Evolutionary conservation across 1,284 basidiomycete genomes (phyloP).

Genomic region (Serendipita sp.): DNA sequence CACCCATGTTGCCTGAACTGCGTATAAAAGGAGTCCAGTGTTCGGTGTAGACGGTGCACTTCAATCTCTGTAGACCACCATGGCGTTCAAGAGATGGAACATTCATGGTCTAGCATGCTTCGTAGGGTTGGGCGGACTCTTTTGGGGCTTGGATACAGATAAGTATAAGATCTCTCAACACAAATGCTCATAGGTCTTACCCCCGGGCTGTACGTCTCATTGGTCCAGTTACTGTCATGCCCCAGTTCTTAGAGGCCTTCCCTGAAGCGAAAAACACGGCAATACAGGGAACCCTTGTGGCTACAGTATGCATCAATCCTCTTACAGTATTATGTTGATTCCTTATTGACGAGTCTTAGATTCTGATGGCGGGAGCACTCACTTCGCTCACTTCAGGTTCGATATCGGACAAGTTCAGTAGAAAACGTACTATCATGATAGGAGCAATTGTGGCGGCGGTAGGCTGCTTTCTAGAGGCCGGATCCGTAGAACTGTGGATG

Average conservation of each 20-base stretch:
- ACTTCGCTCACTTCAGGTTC: slow-evolving; percentile 32
- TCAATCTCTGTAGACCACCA: too few relatives aligned
- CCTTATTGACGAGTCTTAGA: slow-evolving; percentile 21
- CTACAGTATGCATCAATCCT: slow-evolving; percentile 11
- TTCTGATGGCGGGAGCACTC: slow-evolving; percentile 33
- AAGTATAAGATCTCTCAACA: slow-evolving; percentile 7
- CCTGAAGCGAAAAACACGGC: slow-evolving; percentile 18
- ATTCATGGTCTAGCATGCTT: slow-evolving; percentile 16
- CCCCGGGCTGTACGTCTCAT: slow-evolving; percentile 24
- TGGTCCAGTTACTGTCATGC: slow-evolving; percentile 33
- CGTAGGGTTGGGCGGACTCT: slow-evolving; percentile 24
- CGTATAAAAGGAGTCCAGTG: too few relatives aligned
- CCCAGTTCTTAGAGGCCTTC: slow-evolving; percentile 27
- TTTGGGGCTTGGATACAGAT: slow-evolving; percentile 29
- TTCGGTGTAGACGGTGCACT: too few relatives aligned
- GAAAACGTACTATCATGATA: slow-evolving; percentile 31
- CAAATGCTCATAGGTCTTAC: background rate
- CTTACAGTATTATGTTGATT: background rate
- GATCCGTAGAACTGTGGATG: slow-evolving; percentile 21
- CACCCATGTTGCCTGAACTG: too few relatives aligned
- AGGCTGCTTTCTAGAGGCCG: slow-evolving; percentile 24
- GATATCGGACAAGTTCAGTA: slow-evolving; percentile 33
- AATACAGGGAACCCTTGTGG: slow-evolving; percentile 27
- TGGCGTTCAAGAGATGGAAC: background rate
- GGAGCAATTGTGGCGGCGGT: slow-evolving; percentile 28